Conservation (phyloP, 805 yeast species). For the Yarrowia keelungensis region DNA sequence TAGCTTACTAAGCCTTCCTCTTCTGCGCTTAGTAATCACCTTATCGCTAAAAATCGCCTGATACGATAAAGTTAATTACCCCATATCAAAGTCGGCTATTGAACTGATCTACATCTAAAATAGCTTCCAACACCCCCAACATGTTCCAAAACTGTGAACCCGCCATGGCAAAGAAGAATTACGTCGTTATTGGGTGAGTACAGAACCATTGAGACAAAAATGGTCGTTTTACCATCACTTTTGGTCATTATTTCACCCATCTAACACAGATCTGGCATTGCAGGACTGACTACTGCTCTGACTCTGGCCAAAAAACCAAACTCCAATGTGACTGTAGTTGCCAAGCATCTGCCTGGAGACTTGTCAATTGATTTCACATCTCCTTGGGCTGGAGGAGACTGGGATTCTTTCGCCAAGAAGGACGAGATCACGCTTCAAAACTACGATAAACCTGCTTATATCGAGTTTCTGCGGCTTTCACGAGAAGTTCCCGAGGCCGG, state of each 20-base stretch:
- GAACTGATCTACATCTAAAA: neutral
- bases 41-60: constrained; percentile 32
- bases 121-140: neutral
- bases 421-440: constrained; percentile 51
- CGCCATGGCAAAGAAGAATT: constrained; percentile 25
- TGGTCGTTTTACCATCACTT: too few relatives aligned
- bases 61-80: constrained; percentile 26
- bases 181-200: constrained; percentile 38
- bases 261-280: constrained; percentile 57
- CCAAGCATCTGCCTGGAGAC: constrained; percentile 79
- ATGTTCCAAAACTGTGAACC: constrained; percentile 33
- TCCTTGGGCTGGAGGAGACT: constrained; percentile 80
- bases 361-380: constrained; percentile 75
- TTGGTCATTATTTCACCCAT: too few relatives aligned
- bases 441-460: constrained; percentile 37
- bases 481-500: constrained; percentile 37
- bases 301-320: constrained; percentile 54
- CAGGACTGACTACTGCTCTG: constrained; percentile 69
- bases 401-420: constrained; percentile 65
- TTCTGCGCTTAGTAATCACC: neutral
- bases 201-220: too few relatives aligned
- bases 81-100: constrained; percentile 19
- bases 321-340: constrained; percentile 62
- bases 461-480: constrained; percentile 26
- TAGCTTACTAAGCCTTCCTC: neutral